Evolutionary conservation across 2,329 filamentous ascomycete genomes (phyloP), one percentile per base, ranked within the genome.

Genomic region (Talaromyces islandicus): DNA sequence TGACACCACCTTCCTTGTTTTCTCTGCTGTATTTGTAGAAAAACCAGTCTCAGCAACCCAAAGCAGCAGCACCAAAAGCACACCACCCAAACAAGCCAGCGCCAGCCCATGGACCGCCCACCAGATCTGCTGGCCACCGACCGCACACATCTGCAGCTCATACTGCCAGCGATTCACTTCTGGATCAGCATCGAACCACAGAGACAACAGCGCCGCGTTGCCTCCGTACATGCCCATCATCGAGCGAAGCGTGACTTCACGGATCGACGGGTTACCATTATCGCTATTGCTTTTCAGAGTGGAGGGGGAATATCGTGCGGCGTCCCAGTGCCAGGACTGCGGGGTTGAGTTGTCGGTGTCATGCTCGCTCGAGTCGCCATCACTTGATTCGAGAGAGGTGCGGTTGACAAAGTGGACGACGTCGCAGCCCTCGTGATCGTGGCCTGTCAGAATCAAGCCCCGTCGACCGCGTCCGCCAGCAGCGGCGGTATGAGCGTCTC

Each of bases 171-270:
- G 85, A 80, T 85, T 87, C 1, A 75, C 74, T 1, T 65, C 67
- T 2, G 66, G 62, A 2, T 81, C 78, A 59, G 83, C 74, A 72
- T 97, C 91, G 70, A 93, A 97, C 93, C 93, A 99, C 0, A 90
- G 83, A 63, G 89, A 94, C 46, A 99, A 76, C 48, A 99, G 80
- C 0, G 92, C 94, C 0, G 92, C 91, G 71, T 97, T 94, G 21
- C 94, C 94, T n/a, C 86, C 88, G 74, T 89, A 99, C 60, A 90
- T 90, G 59, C 94, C 94, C 94, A 99, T 99, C 92, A 99, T 97
- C 74, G 91, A 96, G 61, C 92, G 87, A 2, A 99, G 89, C 0
- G 94, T 99, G 64, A 97, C 86, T 75, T 99, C 94, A 29, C 93
- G 82, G 6, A 97, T 79, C 69, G 24, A 87, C 63, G 62, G 72